Evolutionary conservation across 2,329 filamentous ascomycete genomes (phyloP).

Genomic region (Coniochaeta prunicola): DNA sequence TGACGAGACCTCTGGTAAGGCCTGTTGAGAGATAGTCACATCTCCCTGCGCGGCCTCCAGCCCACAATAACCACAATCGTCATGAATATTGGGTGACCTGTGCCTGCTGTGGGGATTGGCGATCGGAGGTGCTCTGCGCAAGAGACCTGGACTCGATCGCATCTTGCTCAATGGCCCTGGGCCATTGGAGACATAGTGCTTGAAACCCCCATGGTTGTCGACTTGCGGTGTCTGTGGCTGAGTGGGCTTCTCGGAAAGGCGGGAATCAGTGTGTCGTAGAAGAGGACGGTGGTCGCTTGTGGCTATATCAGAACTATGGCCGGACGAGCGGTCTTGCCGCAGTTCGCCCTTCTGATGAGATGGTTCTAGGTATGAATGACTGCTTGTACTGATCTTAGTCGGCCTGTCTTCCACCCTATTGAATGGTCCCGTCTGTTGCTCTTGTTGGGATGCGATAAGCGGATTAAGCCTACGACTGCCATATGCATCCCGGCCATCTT

Average conservation of each 20-base stretch:
- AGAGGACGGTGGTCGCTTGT: not conserved
- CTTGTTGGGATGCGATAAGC: not conserved
- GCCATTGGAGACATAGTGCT: not conserved
- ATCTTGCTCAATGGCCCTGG: not conserved
- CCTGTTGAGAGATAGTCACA: not conserved
- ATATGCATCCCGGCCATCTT: not conserved
- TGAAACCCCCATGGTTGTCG: not conserved
- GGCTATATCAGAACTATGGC: not conserved
- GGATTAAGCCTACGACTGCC: not conserved
- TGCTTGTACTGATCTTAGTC: not conserved
- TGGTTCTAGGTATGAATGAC: not conserved
- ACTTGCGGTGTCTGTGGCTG: not conserved
- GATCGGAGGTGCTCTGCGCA: not conserved
- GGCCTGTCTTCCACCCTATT: not conserved
- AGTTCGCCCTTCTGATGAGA: not conserved
- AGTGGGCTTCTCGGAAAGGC: not conserved
- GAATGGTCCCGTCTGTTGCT: not conserved
- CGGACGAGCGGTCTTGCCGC: not conserved
- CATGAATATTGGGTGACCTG: not conserved
- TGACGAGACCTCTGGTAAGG: not conserved
- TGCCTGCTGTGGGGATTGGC: not conserved
- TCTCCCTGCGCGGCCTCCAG: not conserved
- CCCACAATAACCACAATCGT: conserved; percentile 1
- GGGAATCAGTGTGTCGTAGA: not conserved
- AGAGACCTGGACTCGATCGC: not conserved